phyloP scores from a whole-genome alignment of 305 asterid genomes.

The Fraxinus greggii region DNA sequence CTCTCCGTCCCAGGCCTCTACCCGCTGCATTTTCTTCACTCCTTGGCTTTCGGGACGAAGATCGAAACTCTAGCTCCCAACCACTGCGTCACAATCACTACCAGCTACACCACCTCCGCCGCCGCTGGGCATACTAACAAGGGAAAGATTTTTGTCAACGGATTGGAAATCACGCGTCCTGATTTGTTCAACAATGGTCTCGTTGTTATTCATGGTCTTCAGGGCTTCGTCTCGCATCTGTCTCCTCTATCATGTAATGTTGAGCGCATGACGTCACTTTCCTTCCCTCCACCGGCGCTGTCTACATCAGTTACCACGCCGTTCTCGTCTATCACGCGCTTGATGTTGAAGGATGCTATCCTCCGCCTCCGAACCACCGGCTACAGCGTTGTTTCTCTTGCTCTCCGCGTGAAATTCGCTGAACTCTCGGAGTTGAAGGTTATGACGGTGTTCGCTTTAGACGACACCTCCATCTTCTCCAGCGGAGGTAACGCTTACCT shows the following conservation, averaged over 20 bases:
- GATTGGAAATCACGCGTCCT: constrained; percentile 60
- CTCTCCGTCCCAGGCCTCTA: constrained; percentile 72
- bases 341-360: constrained; percentile 65
- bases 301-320: constrained; percentile 24
- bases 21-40: constrained; percentile 51
- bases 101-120: constrained; percentile 15
- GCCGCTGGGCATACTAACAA: constrained; percentile 16
- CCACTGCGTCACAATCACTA: constrained; percentile 70
- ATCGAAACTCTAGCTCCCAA: constrained; percentile 65
- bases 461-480: constrained; percentile 55
- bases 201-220: constrained; percentile 62
- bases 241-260: constrained; percentile 73
- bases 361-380: constrained; percentile 56
- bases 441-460: constrained; percentile 67
- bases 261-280: constrained; percentile 56
- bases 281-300: constrained; percentile 48
- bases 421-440: constrained; percentile 55
- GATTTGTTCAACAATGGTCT: constrained; percentile 73
- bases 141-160: constrained; percentile 54
- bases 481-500: constrained; percentile 51
- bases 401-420: constrained; percentile 51
- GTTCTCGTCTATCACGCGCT: constrained; percentile 43
- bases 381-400: constrained; percentile 60
- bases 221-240: constrained; percentile 64
- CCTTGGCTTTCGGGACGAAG: constrained; percentile 70